Conservation (phyloP, 768 basidiomycete genomes). For the Rhodotorula kratochvilovae region DNA sequence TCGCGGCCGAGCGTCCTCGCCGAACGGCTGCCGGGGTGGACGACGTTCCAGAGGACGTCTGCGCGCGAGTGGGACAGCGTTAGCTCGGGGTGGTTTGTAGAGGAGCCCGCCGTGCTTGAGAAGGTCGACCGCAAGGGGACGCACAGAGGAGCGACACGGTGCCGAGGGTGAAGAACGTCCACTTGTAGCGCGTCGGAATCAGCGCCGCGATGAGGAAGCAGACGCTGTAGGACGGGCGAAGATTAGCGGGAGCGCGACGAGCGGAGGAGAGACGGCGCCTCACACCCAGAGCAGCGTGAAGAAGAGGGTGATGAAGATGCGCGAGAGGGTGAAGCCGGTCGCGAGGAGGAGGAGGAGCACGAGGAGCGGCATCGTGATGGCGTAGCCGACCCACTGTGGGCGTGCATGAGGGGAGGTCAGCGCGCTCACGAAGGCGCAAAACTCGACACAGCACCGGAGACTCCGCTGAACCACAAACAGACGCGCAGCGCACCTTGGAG, state of each 20-base stretch:
- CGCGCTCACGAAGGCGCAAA: too few species aligned
- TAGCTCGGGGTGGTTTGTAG: not conserved
- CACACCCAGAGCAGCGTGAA: constrained; percentile 1
- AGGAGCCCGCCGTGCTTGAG: not conserved
- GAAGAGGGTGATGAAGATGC: constrained; percentile 25
- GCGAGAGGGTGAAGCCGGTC: constrained; percentile 19
- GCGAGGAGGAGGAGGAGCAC: constrained; percentile 23
- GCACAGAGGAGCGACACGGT: not conserved
- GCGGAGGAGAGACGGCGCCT: not conserved
- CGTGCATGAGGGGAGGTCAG: not conserved
- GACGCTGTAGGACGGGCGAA: not conserved
- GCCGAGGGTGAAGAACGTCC: not conserved
- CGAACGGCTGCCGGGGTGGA: constrained; percentile 3
- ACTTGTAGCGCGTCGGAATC: constrained; percentile 17
- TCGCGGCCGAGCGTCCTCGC: constrained; percentile 11
- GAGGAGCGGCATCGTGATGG: constrained; percentile 9
- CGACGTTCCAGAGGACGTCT: constrained; percentile 9
- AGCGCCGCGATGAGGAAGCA: constrained; percentile 20
- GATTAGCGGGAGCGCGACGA: not conserved
- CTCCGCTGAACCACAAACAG: not conserved
- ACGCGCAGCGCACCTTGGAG: not conserved
- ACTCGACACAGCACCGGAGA: too few species aligned
- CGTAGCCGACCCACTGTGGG: constrained; percentile 14
- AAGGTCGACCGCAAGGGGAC: not conserved
- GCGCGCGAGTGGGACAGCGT: not conserved